Evolutionary conservation across 2,329 filamentous ascomycete genomes (phyloP).

Genomic region (Rutstroemia sydowiana): DNA sequence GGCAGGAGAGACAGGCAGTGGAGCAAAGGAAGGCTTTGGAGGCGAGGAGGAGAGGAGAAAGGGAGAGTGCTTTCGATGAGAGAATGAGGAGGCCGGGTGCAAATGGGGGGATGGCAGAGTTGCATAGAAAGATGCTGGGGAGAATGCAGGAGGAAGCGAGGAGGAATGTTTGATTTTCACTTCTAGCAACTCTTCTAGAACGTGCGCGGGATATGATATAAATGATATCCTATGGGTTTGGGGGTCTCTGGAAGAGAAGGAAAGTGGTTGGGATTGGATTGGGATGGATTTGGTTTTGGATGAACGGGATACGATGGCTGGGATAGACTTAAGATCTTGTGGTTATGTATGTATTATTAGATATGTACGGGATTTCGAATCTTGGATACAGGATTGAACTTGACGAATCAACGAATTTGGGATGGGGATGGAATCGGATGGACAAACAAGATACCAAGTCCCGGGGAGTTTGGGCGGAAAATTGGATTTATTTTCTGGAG

Average conservation of each 20-base stretch:
- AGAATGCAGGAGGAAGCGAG: conserved; percentile 10
- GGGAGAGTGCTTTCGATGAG: conserved; percentile 60
- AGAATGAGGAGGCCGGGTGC: conserved; percentile 57
- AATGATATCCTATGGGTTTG: no score
- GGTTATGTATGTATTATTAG: not conserved
- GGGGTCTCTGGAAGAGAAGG: not conserved
- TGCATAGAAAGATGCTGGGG: conserved; percentile 47
- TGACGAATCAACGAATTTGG: no score
- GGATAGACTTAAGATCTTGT: no score
- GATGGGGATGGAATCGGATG: no score
- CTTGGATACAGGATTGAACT: no score
- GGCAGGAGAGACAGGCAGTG: conserved; percentile 48
- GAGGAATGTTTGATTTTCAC: not conserved
- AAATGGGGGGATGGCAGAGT: not conserved
- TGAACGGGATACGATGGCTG: no score
- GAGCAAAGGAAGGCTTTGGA: conserved; percentile 52
- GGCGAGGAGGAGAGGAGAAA: conserved; percentile 47
- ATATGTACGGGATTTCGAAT: no score
- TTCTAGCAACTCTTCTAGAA: no score
- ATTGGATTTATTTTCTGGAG: no score
- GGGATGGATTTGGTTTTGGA: not conserved
- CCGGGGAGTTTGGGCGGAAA: no score
- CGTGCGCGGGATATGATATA: no score
- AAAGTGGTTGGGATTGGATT: not conserved
- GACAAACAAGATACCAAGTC: no score